These are phyloP conservation scores for Euphorbia schlechtendalii DNA, from an alignment of 441 rosid genomes.

Conservation along the genomic window DNA sequence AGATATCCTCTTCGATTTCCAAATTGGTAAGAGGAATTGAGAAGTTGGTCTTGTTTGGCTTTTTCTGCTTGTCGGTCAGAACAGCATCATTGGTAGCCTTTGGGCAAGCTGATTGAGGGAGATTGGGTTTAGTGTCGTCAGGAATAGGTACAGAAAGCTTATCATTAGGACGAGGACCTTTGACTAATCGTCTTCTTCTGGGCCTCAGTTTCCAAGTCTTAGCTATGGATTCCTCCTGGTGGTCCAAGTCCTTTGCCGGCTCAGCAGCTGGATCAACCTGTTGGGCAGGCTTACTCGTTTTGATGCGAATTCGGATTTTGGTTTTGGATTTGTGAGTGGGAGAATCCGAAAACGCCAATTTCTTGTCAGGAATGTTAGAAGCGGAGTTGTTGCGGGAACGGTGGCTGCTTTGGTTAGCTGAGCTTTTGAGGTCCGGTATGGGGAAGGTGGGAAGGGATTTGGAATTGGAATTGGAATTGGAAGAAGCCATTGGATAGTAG, in stretches of 20 bases:
- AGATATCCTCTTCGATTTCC: slow-evolving; percentile 33
- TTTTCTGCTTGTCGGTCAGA: slow-evolving; percentile 33
- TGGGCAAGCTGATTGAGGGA: slow-evolving; percentile 25
- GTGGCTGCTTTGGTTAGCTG: slow-evolving; percentile 41
- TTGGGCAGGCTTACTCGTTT: background rate
- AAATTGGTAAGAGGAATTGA: slow-evolving; percentile 30
- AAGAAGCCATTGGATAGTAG: slow-evolving; percentile 29
- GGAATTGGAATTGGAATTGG: slow-evolving; percentile 40
- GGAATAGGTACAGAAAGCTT: slow-evolving; percentile 27
- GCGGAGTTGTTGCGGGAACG: no score
- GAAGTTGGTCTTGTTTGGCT: slow-evolving; percentile 17
- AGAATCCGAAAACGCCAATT: slow-evolving; percentile 6
- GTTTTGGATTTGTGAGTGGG: slow-evolving; percentile 24
- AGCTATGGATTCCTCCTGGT: slow-evolving; percentile 34
- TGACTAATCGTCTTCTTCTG: slow-evolving; percentile 21
- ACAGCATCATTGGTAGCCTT: slow-evolving; percentile 19
- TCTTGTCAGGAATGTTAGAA: no score
- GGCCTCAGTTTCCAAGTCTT: slow-evolving; percentile 69
- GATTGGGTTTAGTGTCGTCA: slow-evolving; percentile 23
- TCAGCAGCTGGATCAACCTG: slow-evolving; percentile 5
- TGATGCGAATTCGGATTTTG: slow-evolving; percentile 41
- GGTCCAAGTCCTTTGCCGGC: slow-evolving; percentile 22
- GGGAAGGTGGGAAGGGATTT: slow-evolving; percentile 62
- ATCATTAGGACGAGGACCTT: slow-evolving; percentile 18
- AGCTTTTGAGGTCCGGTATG: slow-evolving; percentile 56